Evolutionary conservation across 2,329 filamentous ascomycete species (phyloP), one percentile per base, ranked within the genome.

Genomic region (Ceratocystis destructans): DNA sequence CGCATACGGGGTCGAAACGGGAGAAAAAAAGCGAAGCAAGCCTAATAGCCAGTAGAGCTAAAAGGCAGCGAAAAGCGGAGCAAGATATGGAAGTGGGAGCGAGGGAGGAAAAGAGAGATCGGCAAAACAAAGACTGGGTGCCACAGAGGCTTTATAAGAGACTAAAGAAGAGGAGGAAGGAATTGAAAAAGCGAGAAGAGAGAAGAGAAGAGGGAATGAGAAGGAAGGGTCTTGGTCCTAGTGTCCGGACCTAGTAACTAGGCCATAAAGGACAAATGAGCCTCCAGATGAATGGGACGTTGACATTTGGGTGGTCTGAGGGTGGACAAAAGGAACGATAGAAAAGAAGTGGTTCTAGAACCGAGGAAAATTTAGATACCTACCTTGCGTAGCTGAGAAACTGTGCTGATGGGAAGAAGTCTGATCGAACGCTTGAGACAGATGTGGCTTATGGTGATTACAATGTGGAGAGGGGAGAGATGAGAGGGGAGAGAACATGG

Each of bases 1-100:
- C 64, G 64, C 67, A 68, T 68, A 66, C 67, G 64, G 37, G 67
- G 20, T 66, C 20, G 55, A 55, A n/a, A 50, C 22, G 25, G 17
- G 10, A 15, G 12, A 20, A 41, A 41, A 25, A 48, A 64, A 22
- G 31, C n/a, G 46, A 41, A 53, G 46, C 65, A 48, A 59, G 31
- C 55, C 55, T 37, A 31, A 59, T 59, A 59, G 55, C 20, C 28
- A 4, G 28, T 3, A 7, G 8, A 20, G 55, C 55, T 59, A 59
- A 59, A 59, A 59, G 55, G 55, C 55, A 59, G 55, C 55, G n/a
- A 59, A 59, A 59, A 37, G 55, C 55, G 28, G 55, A 59, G 55
- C 4, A 8, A 10, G 22, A 25, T 28, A 15, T 53, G 10, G 20
- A 25, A 10, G 15, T 10, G 20, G 3, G 45, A 17, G n/a, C 2